Evolutionary conservation across 2,329 filamentous ascomycete genomes (phyloP).

Genomic region (Escovopsis sp.): DNA sequence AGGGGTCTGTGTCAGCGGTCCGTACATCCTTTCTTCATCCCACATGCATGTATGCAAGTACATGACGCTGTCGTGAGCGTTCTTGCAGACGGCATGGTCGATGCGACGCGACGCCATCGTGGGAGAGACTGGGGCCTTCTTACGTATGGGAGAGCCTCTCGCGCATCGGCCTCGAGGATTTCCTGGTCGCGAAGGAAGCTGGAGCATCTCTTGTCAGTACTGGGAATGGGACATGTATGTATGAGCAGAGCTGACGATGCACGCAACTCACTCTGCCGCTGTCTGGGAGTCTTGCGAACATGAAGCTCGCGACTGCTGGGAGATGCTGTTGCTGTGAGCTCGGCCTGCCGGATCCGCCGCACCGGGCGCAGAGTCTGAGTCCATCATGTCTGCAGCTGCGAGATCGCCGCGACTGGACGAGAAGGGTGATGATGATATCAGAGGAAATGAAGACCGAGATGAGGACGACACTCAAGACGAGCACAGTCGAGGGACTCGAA

Average conservation of each 20-base stretch:
- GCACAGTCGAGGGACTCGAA: too few relatives aligned
- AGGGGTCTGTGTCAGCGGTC: too few relatives aligned
- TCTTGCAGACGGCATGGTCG: conserved; percentile 11
- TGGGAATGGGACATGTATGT: too few relatives aligned
- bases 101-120: too few relatives aligned
- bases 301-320: conserved; percentile 37
- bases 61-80: too few relatives aligned
- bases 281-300: conserved; percentile 55
- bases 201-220: background rate
- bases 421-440: background rate
- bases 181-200: conserved; percentile 85
- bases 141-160: conserved; percentile 87
- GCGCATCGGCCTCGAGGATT: conserved; percentile 82
- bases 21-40: too few relatives aligned
- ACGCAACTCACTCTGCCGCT: conserved; percentile 54
- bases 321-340: conserved; percentile 41
- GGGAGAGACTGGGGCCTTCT: conserved; percentile 13
- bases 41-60: too few relatives aligned
- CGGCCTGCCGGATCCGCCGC: conserved; percentile 10
- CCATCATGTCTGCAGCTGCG: conserved; percentile 9
- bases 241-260: too few relatives aligned
- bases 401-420: conserved; percentile 19
- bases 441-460: background rate
- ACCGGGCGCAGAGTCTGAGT: conserved; percentile 10
- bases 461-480: too few relatives aligned